Evolutionary conservation across 768 basidiomycete genomes (phyloP).

Genomic region (Tulasnella sp.): DNA sequence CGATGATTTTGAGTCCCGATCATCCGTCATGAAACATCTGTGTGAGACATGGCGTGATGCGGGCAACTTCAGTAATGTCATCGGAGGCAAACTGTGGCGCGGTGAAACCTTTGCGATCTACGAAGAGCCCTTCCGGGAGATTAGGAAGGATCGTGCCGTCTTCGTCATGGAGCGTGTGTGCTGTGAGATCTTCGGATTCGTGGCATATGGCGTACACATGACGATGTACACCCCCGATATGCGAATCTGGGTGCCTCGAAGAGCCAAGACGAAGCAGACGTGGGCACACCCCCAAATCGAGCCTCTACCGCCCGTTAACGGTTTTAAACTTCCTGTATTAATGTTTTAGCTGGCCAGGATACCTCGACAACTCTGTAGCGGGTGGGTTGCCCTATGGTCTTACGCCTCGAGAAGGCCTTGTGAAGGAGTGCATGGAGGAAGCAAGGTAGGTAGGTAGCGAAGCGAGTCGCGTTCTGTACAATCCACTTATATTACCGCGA

Average conservation of each 20-base stretch:
- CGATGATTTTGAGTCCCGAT: slow-evolving; percentile 35
- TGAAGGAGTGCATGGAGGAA: slow-evolving; percentile 92
- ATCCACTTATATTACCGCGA: too few species aligned
- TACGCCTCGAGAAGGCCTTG: slow-evolving; percentile 54
- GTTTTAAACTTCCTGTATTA: neutral
- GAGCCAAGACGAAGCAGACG: slow-evolving; percentile 83
- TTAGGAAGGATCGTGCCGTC: slow-evolving; percentile 47
- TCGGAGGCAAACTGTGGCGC: slow-evolving; percentile 74
- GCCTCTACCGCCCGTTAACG: neutral
- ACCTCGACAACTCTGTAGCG: slow-evolving; percentile 82
- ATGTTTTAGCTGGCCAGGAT: slow-evolving; percentile 58
- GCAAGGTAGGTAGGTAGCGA: too few species aligned
- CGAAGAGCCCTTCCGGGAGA: slow-evolving; percentile 52
- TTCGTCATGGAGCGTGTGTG: slow-evolving; percentile 88
- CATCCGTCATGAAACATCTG: slow-evolving; percentile 48
- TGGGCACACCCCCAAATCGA: slow-evolving; percentile 34
- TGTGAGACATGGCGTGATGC: slow-evolving; percentile 68
- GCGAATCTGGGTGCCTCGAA: slow-evolving; percentile 77
- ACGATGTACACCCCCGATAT: slow-evolving; percentile 52
- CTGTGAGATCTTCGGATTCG: slow-evolving; percentile 76
- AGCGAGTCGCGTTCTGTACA: too few species aligned
- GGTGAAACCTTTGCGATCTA: slow-evolving; percentile 75
- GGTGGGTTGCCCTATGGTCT: slow-evolving; percentile 85
- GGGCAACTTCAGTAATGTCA: slow-evolving; percentile 48
- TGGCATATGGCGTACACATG: slow-evolving; percentile 91